These are phyloP conservation scores for Inga oerstediana DNA, from an alignment of 306 rosid genomes.

Conservation along the genomic window DNA sequence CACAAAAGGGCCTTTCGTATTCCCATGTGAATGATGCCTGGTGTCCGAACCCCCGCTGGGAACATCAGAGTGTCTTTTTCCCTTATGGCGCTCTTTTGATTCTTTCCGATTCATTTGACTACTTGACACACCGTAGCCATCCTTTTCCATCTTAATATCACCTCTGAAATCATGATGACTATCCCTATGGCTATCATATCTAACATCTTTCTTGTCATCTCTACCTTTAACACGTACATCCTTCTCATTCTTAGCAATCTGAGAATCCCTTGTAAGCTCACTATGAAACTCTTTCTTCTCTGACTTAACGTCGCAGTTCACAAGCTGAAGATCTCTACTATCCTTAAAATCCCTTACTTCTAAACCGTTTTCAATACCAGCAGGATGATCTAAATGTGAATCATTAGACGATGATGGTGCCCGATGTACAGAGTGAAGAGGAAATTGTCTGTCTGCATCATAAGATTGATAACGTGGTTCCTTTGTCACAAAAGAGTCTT, in stretches of 20 bases:
- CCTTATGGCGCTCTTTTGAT: constrained; percentile 74
- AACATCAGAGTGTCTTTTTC: constrained; percentile 72
- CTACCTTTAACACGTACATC: constrained; percentile 59
- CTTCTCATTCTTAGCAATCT: constrained; percentile 68
- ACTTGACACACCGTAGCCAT: constrained; percentile 47
- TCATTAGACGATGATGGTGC: constrained; percentile 58
- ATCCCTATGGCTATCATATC: constrained; percentile 57
- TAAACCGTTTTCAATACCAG: constrained; percentile 55
- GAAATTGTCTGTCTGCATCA: constrained; percentile 72
- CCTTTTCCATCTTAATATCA: constrained; percentile 68
- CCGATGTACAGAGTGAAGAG: constrained; percentile 57
- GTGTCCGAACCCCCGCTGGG: constrained; percentile 58
- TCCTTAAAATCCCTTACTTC: constrained; percentile 81
- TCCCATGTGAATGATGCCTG: constrained; percentile 57
- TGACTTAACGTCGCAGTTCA: constrained; percentile 65
- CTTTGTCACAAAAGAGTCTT: constrained; percentile 59
- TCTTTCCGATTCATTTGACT: constrained; percentile 74
- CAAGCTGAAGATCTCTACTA: constrained; percentile 61
- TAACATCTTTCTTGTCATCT: constrained; percentile 73
- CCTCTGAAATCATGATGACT: constrained; percentile 59
- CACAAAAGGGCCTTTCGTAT: constrained; percentile 57
- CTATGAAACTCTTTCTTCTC: constrained; percentile 64
- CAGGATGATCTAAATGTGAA: constrained; percentile 52
- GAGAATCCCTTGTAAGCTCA: constrained; percentile 71
- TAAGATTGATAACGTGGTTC: constrained; percentile 65